Percentiles rank a stretch among this genome's conserved stretches.
phyloP scores from a whole-genome alignment of 139 green algal genomes.

The Tetraselmis striata region DNA sequence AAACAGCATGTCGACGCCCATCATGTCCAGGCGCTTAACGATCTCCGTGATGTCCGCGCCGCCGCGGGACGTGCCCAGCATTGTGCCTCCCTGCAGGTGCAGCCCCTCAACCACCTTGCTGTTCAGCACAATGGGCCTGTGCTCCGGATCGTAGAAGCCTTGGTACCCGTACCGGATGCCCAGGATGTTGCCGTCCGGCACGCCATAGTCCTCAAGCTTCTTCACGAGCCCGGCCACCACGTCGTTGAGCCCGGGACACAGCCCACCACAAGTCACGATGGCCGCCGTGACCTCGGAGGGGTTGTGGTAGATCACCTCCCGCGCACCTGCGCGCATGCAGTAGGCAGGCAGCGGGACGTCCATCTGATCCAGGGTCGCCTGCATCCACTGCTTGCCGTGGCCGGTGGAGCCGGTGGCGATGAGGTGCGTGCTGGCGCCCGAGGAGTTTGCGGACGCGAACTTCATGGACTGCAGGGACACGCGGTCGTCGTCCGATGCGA shows the following conservation, averaged over 20 bases:
- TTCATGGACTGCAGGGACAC: constrained; percentile 74
- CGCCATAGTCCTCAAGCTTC: constrained; percentile 83
- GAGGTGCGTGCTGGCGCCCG: constrained; percentile 25
- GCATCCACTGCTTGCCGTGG: constrained; percentile 11
- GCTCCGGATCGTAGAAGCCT: constrained; percentile 71
- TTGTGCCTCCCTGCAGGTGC: constrained; percentile 91
- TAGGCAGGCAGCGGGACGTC: constrained; percentile 73
- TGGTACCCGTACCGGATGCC: constrained; percentile 84
- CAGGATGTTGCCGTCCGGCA: constrained; percentile 80
- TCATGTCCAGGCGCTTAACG: constrained; percentile 92
- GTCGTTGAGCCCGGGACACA: constrained; percentile 97
- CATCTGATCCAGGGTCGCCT: constrained; percentile 47
- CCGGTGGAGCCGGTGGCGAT: constrained; percentile 3
- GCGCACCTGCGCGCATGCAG: constrained; percentile 68
- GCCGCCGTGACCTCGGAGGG: constrained; percentile 67
- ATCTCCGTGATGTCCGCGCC: constrained; percentile 91
- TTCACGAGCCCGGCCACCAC: constrained; percentile 86
- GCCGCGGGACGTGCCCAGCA: constrained; percentile 89
- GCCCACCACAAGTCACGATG: constrained; percentile 94
- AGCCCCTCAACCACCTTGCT: constrained; percentile 81
- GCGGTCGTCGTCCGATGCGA: constrained; percentile 68
- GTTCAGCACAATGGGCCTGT: constrained; percentile 79
- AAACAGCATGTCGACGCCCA: constrained; percentile 94
- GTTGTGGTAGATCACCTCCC: constrained; percentile 82
- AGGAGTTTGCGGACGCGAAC: constrained; percentile 63